These are phyloP conservation scores for Fimicolochytrium jonesii DNA, from an alignment of 192 early-diverging fungal species.

Conservation along the genomic window DNA sequence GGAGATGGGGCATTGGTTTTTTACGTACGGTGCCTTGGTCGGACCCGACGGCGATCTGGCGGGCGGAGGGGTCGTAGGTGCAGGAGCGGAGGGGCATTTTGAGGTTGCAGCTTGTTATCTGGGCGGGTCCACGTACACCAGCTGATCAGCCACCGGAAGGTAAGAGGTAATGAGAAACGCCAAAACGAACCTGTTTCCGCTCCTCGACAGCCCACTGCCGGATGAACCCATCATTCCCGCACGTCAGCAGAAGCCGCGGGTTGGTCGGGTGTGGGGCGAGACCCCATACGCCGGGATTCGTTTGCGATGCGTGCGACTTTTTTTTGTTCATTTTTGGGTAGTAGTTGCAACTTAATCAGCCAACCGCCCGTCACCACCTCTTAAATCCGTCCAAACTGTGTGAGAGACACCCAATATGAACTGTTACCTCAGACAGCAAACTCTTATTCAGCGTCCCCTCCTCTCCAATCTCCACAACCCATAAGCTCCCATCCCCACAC, in stretches of 20 bases:
- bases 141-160: too few relatives aligned
- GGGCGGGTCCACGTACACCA: too few relatives aligned
- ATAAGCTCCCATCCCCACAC: slow-evolving; percentile 17
- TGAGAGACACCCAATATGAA: too few relatives aligned
- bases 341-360: too few relatives aligned
- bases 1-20: not conserved
- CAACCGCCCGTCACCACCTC: too few relatives aligned
- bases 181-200: too few relatives aligned
- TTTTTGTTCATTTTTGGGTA: too few relatives aligned
- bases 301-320: too few relatives aligned
- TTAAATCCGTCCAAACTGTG: too few relatives aligned
- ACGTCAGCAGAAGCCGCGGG: slow-evolving; percentile 15
- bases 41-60: slow-evolving; percentile 26
- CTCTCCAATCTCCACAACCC: slow-evolving; percentile 4
- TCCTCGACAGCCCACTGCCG: slow-evolving; percentile 22
- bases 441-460: slow-evolving; percentile 6
- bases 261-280: slow-evolving; percentile 31
- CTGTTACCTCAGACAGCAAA: slow-evolving; percentile 9
- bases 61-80: slow-evolving; percentile 4
- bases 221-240: slow-evolving; percentile 26
- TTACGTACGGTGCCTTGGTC: slow-evolving; percentile 27
- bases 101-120: slow-evolving; percentile 1
- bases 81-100: slow-evolving; percentile 22
- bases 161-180: too few relatives aligned
- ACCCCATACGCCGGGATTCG: too few relatives aligned